A percentile compares a stretch with the other conserved stretches of the same genome.
Evolutionary conservation across 2,329 filamentous ascomycete genomes (phyloP).

Genomic region (Teratosphaeria viscida): DNA sequence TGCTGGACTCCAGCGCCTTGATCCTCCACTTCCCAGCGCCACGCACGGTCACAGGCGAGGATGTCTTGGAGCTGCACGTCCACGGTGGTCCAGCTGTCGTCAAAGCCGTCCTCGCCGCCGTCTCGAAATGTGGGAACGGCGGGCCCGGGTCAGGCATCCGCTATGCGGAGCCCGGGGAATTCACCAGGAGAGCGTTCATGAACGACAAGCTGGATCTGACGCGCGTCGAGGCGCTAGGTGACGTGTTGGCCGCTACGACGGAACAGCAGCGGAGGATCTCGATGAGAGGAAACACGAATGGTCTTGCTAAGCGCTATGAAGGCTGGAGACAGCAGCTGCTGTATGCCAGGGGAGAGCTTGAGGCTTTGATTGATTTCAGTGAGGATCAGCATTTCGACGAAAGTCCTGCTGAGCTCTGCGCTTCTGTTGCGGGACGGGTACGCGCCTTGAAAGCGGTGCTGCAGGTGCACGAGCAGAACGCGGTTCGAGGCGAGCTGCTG

Average conservation of each 20-base stretch:
- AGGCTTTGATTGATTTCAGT: constrained; percentile 92
- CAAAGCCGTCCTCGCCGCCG: constrained; percentile 70
- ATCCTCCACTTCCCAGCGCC: constrained; percentile 75
- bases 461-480: constrained; percentile 60
- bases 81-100: constrained; percentile 86
- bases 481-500: constrained; percentile 71
- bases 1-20: constrained; percentile 68
- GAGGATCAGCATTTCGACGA: constrained; percentile 98
- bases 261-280: constrained; percentile 87
- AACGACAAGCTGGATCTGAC: constrained; percentile 77
- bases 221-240: constrained; percentile 60
- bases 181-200: constrained; percentile 83
- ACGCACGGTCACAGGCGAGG: constrained; percentile 80
- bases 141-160: constrained; percentile 43
- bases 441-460: constrained; percentile 52
- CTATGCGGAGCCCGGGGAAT: constrained; percentile 91
- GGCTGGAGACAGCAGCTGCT: constrained; percentile 68
- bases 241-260: constrained; percentile 57
- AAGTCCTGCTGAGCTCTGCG: constrained; percentile 60
- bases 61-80: constrained; percentile 86
- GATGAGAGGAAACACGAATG: constrained; percentile 58
- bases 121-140: constrained; percentile 30
- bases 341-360: constrained; percentile 76
- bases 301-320: constrained; percentile 68
- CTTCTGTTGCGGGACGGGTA: constrained; percentile 58